Evolutionary conservation across 768 basidiomycete species (phyloP).

Genomic region (Pisolithus orientalis): DNA sequence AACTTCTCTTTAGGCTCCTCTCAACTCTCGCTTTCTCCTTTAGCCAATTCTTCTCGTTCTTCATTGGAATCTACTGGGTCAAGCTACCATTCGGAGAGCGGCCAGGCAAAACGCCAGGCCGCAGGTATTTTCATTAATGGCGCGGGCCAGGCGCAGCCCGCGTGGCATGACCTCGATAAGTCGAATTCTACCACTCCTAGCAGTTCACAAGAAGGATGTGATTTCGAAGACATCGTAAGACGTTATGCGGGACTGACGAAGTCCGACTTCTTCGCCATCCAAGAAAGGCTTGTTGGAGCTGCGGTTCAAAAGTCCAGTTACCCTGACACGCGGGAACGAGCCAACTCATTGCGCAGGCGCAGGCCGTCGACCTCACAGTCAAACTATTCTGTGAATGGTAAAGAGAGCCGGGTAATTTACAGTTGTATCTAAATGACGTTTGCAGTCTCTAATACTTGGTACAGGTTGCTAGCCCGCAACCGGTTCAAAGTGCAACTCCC

Average conservation of each 20-base stretch:
- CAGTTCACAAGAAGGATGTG: constrained; percentile 47
- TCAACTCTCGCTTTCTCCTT: constrained; percentile 61
- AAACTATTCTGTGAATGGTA: constrained; percentile 56
- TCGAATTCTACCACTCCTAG: constrained; percentile 43
- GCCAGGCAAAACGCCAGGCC: constrained; percentile 45
- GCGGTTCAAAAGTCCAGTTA: constrained; percentile 50
- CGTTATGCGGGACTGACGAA: constrained; percentile 64
- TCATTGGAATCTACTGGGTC: constrained; percentile 78
- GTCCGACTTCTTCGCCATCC: constrained; percentile 63
- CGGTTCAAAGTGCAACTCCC: constrained; percentile 26
- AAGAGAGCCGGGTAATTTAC: constrained; percentile 34
- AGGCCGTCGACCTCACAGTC: constrained; percentile 83
- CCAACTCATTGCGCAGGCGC: constrained; percentile 66
- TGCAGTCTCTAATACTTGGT: constrained; percentile 4
- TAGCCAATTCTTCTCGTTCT: constrained; percentile 70
- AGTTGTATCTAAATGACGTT: neutral
- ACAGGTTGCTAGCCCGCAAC: constrained; percentile 56
- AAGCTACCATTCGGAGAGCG: constrained; percentile 80
- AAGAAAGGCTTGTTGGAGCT: constrained; percentile 67
- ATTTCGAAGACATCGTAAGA: constrained; percentile 62
- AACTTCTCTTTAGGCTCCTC: constrained; percentile 48
- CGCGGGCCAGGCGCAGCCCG: constrained; percentile 40
- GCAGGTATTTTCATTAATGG: constrained; percentile 47
- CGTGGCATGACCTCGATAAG: constrained; percentile 65
- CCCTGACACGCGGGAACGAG: constrained; percentile 54